A percentile compares a stretch with the other conserved stretches of the same genome.
These are phyloP conservation scores for Acacia crassicarpa DNA, from an alignment of 306 rosid species.

Conservation along the genomic window DNA sequence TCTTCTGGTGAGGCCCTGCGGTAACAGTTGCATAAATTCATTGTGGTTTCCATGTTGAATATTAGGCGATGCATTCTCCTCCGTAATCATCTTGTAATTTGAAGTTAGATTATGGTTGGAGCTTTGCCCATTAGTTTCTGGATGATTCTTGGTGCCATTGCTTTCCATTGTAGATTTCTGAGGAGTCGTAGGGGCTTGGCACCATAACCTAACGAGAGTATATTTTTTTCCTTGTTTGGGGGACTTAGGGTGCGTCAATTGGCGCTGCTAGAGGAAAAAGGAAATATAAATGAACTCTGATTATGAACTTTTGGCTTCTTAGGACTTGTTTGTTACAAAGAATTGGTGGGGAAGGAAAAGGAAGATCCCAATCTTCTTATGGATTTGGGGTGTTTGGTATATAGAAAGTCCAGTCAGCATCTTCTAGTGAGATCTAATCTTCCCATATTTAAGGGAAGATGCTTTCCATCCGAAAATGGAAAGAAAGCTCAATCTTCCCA, in stretches of 20 bases:
- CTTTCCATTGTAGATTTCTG: slow-evolving; percentile 36
- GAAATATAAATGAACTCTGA: neutral
- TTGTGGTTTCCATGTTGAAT: slow-evolving; percentile 42
- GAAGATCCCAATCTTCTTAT: no score
- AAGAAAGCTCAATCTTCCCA: no score
- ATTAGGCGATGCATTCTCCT: slow-evolving; percentile 80
- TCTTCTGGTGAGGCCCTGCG: no score
- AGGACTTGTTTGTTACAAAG: no score
- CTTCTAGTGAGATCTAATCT: no score
- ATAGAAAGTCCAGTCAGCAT: no score
- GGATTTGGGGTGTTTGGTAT: no score
- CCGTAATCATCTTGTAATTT: slow-evolving; percentile 42
- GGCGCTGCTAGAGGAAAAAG: neutral
- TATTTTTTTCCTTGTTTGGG: slow-evolving; percentile 42
- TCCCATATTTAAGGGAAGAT: no score
- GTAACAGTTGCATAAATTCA: no score
- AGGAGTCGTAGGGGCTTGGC: slow-evolving; percentile 35
- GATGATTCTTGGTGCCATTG: slow-evolving; percentile 36
- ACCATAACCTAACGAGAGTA: slow-evolving; percentile 29
- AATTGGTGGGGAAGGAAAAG: no score
- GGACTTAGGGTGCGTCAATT: slow-evolving; percentile 29
- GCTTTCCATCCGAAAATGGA: no score
- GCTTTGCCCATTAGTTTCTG: slow-evolving; percentile 34
- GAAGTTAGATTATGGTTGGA: slow-evolving; percentile 34
- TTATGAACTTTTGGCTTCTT: neutral